Base-by-base conservation (phyloP, 1,284 basidiomycete genomes). In the Ganoderma meredithae region DNA sequence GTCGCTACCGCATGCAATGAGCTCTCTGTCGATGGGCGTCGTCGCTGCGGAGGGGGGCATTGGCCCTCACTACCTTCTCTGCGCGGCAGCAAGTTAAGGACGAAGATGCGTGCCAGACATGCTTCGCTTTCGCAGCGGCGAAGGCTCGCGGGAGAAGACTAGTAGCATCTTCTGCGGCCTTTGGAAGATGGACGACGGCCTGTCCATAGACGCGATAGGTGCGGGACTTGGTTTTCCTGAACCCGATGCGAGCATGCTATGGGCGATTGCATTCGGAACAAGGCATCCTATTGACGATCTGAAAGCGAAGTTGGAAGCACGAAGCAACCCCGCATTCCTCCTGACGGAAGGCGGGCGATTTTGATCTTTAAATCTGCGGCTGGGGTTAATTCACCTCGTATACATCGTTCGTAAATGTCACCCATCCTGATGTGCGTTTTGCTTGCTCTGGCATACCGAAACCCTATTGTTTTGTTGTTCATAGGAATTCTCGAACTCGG, bases 81-180 rank as follows among this genome's bases (percentile, higher is more conserved):
- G 98, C 97, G 40, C 96, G 94, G 62, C 97, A 99, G 80, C 98
- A 97, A 82, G 97, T 99, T 78, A 98, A 98, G n/a, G 95, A 99
- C 86, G 99, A 99, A 84, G 99, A 99, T 83, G 97, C 98, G n/a
- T 52, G 10, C n/a, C 17, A n/a, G 17, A 9, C 7, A 22, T n/a
- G n/a, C 44, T 22, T n/a, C n/a, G 97, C 99, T 82, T 94, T 96
- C 79, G 90, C 89, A 1, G 52, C 7, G 95, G 52, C 7, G 95
- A 97, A 79, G 83, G 81, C 61, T 80, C 82, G 65, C 82, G 86
- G 47, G 88, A 92, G 73, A 83, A 84, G 19, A 31, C 31, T 3
- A 80, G 82, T 62, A 90, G 87, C 60, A 82, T 81, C 43, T 79
- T 79, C 19, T 83, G 85, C 69, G 90, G 87, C 70, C 89, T 92